Evolutionary conservation across 2,329 filamentous ascomycete species (phyloP).

Genomic region (Shiraia bambusicola): DNA sequence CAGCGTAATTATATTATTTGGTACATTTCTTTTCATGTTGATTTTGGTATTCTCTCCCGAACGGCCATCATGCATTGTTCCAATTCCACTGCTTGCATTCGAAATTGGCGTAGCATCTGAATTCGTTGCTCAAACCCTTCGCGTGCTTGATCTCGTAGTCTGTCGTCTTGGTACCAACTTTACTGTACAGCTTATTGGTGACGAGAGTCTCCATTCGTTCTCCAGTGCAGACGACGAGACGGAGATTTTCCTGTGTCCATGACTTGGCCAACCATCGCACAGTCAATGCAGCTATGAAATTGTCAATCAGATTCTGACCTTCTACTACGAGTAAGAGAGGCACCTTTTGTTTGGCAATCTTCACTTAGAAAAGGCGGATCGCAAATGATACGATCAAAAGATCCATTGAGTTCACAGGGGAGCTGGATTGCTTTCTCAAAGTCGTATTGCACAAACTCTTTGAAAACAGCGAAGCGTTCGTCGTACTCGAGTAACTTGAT

Average conservation of each 20-base stretch:
- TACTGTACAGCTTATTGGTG: slow-evolving; percentile 62
- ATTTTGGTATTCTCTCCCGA: background rate
- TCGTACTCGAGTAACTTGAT: slow-evolving; percentile 74
- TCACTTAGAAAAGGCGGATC: slow-evolving; percentile 80
- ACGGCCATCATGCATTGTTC: slow-evolving; percentile 12
- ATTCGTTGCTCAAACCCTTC: slow-evolving; percentile 78
- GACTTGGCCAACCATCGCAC: slow-evolving; percentile 69
- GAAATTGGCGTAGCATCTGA: slow-evolving; percentile 78
- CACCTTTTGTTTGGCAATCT: slow-evolving; percentile 78
- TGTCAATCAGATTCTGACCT: slow-evolving; percentile 8
- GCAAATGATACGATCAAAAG: slow-evolving; percentile 68
- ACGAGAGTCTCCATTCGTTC: slow-evolving; percentile 71
- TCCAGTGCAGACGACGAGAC: slow-evolving; percentile 71
- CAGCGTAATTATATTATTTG: too few relatives aligned
- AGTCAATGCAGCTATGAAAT: slow-evolving; percentile 65
- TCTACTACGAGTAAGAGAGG: background rate
- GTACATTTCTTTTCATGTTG: too few relatives aligned
- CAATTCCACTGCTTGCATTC: slow-evolving; percentile 56
- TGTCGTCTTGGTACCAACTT: slow-evolving; percentile 64
- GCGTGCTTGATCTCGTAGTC: slow-evolving; percentile 68
- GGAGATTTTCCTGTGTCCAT: slow-evolving; percentile 41
- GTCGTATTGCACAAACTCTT: slow-evolving; percentile 74
- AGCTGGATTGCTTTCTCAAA: slow-evolving; percentile 68
- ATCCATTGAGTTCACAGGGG: slow-evolving; percentile 62
- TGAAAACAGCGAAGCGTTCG: slow-evolving; percentile 70